Percentiles rank a stretch among this genome's conserved stretches.
These are phyloP conservation scores for Fusarium vanettenii DNA, from an alignment of 2,329 filamentous ascomycete species.

Conservation along the genomic window DNA sequence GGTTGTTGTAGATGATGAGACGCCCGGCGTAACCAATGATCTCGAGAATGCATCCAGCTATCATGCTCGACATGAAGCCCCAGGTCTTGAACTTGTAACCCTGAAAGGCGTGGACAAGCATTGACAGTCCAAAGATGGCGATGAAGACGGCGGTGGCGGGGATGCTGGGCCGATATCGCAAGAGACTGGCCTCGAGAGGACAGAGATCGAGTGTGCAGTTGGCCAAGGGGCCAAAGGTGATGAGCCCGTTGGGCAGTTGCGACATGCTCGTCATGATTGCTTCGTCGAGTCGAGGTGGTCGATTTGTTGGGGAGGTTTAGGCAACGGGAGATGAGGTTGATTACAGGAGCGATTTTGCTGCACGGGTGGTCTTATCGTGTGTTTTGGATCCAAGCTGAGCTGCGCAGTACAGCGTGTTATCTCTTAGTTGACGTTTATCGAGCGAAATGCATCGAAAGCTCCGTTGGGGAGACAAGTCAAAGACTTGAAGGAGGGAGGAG, in stretches of 20 bases:
- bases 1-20: constrained; percentile 65
- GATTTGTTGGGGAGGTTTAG: background rate
- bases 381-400: background rate
- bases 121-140: constrained; percentile 31
- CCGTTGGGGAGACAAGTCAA: background rate
- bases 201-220: constrained; percentile 42
- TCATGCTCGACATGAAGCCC: constrained; percentile 60
- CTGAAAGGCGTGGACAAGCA: constrained; percentile 34
- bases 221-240: constrained; percentile 38
- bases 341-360: background rate
- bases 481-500: background rate
- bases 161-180: constrained; percentile 38
- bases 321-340: background rate
- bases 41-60: constrained; percentile 66
- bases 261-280: constrained; percentile 11
- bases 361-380: background rate
- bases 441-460: background rate
- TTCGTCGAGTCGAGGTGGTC: background rate
- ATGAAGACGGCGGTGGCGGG: constrained; percentile 36
- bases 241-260: constrained; percentile 33
- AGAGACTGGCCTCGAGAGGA: constrained; percentile 38
- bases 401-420: background rate
- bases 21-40: constrained; percentile 71
- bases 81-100: constrained; percentile 38
- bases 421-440: background rate